phyloP scores from a whole-genome alignment of 1,284 basidiomycete genomes.

The Austroboletus olivaceoglutinosus region DNA sequence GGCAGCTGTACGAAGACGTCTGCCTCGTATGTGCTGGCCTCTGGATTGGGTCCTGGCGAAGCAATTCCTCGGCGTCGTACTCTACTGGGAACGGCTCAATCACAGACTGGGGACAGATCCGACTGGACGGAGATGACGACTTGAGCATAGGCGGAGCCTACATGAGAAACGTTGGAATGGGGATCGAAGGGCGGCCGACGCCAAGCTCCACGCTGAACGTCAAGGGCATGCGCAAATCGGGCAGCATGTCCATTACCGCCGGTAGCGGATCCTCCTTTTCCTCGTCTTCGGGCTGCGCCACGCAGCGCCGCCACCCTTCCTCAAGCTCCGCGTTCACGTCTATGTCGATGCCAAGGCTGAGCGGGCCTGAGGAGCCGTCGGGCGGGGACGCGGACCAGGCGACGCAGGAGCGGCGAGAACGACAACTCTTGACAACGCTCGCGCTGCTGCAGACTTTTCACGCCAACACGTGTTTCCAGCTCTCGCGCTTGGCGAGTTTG shows the following conservation, averaged over 20 bases:
- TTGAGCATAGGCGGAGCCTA: slow-evolving; percentile 39
- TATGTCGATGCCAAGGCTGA: slow-evolving; percentile 18
- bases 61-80: slow-evolving; percentile 45
- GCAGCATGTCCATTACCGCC: slow-evolving; percentile 38
- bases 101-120: slow-evolving; percentile 52
- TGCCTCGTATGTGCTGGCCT: slow-evolving; percentile 75
- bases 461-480: slow-evolving; percentile 62
- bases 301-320: slow-evolving; percentile 33
- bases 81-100: slow-evolving; percentile 44
- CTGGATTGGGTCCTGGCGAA: slow-evolving; percentile 68
- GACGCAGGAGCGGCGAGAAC: slow-evolving; percentile 35
- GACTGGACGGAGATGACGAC: slow-evolving; percentile 64
- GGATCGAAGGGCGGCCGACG: slow-evolving; percentile 63
- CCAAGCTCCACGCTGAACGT: slow-evolving; percentile 26
- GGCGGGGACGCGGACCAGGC: slow-evolving; percentile 15
- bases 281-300: slow-evolving; percentile 24
- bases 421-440: slow-evolving; percentile 59
- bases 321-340: slow-evolving; percentile 23
- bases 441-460: slow-evolving; percentile 72
- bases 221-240: slow-evolving; percentile 39
- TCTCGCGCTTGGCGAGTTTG: slow-evolving; percentile 55
- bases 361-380: slow-evolving; percentile 4
- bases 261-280: slow-evolving; percentile 34
- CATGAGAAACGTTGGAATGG: slow-evolving; percentile 61
- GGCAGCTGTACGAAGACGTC: slow-evolving; percentile 78